These are phyloP conservation scores for Cutaneotrichosporon cavernicola DNA, from an alignment of 1,284 basidiomycete species.

Conservation along the genomic window DNA sequence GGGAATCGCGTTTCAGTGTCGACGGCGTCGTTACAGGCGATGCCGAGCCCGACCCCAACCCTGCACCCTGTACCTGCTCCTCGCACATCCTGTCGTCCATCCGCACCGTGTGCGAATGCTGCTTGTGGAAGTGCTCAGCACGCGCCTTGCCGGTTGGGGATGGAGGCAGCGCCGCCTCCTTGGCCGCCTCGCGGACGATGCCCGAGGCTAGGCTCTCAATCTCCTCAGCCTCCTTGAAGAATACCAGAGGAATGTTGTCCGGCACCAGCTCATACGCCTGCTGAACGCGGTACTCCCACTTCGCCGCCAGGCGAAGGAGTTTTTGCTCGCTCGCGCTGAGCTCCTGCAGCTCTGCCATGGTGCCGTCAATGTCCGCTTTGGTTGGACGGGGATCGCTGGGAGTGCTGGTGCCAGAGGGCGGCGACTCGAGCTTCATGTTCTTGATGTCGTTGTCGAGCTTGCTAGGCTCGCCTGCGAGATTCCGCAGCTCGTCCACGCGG, in stretches of 20 bases:
- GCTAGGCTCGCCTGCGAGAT: background rate
- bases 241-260: constrained; percentile 24
- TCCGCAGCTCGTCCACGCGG: constrained; percentile 25
- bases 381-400: constrained; percentile 4
- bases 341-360: constrained; percentile 30
- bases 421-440: background rate
- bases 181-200: constrained; percentile 12
- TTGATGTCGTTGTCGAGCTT: background rate
- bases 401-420: constrained; percentile 12
- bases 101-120: background rate
- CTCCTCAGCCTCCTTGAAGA: constrained; percentile 39
- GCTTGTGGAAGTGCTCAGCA: background rate
- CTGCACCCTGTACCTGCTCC: background rate
- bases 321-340: constrained; percentile 41
- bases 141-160: background rate
- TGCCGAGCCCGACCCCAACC: background rate
- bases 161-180: background rate
- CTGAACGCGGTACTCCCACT: constrained; percentile 36
- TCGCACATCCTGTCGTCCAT: background rate
- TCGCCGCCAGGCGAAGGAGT: constrained; percentile 36
- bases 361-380: constrained; percentile 14
- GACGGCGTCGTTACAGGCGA: background rate
- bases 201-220: constrained; percentile 27
- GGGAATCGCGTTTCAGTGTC: background rate
- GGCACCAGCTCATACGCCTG: constrained; percentile 29